phyloP scores from a whole-genome alignment of 2,329 filamentous ascomycete species.

The Emericellopsis cladophorae region DNA sequence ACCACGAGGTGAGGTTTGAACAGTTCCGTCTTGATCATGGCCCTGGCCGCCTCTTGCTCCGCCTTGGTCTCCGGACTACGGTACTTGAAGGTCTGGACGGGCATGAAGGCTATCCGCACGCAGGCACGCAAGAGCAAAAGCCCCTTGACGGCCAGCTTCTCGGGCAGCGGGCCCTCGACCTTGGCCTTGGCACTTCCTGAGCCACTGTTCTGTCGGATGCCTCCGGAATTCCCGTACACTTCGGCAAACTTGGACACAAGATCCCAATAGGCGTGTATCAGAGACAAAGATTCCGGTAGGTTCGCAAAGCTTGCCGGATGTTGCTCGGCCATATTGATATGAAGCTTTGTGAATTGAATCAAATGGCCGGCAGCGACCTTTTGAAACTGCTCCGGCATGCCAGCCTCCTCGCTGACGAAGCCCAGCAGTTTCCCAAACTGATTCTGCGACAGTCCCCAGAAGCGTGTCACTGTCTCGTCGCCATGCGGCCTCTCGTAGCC shows the following conservation, averaged over 20 bases:
- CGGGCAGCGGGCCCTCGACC: constrained; percentile 51
- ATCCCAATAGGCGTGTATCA: constrained; percentile 77
- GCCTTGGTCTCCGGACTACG: constrained; percentile 60
- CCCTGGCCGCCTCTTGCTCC: constrained; percentile 59
- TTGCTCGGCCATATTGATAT: constrained; percentile 68
- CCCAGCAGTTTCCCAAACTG: constrained; percentile 68
- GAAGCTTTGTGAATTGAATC: constrained; percentile 82
- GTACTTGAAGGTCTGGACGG: constrained; percentile 73
- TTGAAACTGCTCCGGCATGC: constrained; percentile 38
- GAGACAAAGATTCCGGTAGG: constrained; percentile 64
- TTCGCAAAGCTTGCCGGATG: constrained; percentile 76
- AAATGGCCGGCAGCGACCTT: constrained; percentile 71
- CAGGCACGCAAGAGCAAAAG: constrained; percentile 73
- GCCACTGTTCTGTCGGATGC: constrained; percentile 33
- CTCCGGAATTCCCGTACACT: constrained; percentile 51
- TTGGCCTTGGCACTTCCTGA: constrained; percentile 31
- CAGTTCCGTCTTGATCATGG: constrained; percentile 58
- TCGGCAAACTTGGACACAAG: constrained; percentile 67
- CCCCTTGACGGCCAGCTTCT: constrained; percentile 73
- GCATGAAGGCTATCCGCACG: constrained; percentile 73
- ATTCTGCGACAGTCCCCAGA: constrained; percentile 68
- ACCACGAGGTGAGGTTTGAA: constrained; percentile 66
- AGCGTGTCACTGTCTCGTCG: constrained; percentile 60
- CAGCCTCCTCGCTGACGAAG: constrained; percentile 42
- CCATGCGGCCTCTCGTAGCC: constrained; percentile 78